Base-by-base conservation (phyloP, 768 basidiomycete genomes). In the Calocybe gangraenosa region DNA sequence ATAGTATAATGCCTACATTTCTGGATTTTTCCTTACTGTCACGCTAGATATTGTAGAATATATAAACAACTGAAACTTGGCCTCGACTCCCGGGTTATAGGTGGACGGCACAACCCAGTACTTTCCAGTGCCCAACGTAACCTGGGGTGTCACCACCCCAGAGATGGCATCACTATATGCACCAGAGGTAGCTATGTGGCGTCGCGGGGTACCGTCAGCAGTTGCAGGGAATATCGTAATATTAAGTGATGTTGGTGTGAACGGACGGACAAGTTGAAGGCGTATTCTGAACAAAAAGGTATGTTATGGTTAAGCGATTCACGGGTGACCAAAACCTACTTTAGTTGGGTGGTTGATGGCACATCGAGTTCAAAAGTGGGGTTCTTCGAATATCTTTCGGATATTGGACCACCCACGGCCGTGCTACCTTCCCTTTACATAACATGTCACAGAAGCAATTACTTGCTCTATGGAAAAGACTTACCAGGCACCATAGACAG, bases 61-160 rank as follows among this genome's bases (percentile, higher is more conserved):
- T 5, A 85, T 64, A 14, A 83, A 61, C 47, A 92, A 44, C 54
- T 71, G 72, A 55, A 89, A 93, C 17, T 62, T 68, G 1, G 67
- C 70, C 28, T 74, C 68, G 1, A 79, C 63, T 2, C 79, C 82
- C 1, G 79, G 69, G n/a, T 73, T 68, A 60, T 82, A 88, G 1
- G 86, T 87, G 7, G 84, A 89, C 1, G 87, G 84, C 1, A 93
- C 70, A 15, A 84, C 61, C 51, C 81, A 74, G 62, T 93, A 94
- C 48, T 72, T 78, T 15, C 88, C 90, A 0, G 73, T 58, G 3
- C 69, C 67, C 34, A 90, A 46, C 13, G 70, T 65, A 4, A 75
- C 64, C 28, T 68, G 69, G 0, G 77, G 71, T 5, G 78, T 86
- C 28, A 71, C 73, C 0, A 86, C 90, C 0, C 93, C 92, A 0